These are phyloP conservation scores for Daldinia concentrica DNA, from an alignment of 495 filamentous ascomycete species.

Conservation along the genomic window DNA sequence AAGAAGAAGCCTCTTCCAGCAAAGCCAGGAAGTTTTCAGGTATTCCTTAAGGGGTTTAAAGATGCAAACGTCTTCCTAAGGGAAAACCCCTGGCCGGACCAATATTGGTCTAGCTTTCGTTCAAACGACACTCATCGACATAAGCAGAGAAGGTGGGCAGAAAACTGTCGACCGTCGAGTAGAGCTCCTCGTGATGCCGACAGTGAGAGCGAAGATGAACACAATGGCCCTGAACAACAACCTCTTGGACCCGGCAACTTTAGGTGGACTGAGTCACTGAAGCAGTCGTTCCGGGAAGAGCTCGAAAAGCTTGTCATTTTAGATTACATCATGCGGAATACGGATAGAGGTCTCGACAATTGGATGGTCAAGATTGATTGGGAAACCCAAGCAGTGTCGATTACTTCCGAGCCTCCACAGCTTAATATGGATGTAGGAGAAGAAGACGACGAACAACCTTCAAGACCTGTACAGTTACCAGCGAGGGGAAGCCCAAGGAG, in stretches of 20 bases:
- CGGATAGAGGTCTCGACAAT: slow-evolving; percentile 94
- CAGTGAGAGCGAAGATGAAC: slow-evolving; percentile 72
- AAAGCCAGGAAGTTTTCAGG: slow-evolving; percentile 96
- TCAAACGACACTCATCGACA: slow-evolving; percentile 76
- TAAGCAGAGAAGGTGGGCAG: slow-evolving; percentile 77
- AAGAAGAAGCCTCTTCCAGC: slow-evolving; percentile 87
- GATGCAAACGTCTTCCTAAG: slow-evolving; percentile 95
- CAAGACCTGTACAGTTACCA: slow-evolving; percentile 66
- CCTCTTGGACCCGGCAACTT: slow-evolving; percentile 65
- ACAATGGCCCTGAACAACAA: slow-evolving; percentile 31
- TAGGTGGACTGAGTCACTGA: slow-evolving; percentile 87
- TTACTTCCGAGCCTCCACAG: slow-evolving; percentile 83
- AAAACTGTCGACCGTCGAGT: slow-evolving; percentile 79
- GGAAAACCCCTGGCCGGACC: slow-evolving; percentile 98
- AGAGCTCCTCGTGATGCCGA: slow-evolving; percentile 68
- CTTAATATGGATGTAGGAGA: slow-evolving; percentile 62
- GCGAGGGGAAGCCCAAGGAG: slow-evolving; percentile 54
- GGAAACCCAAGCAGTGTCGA: slow-evolving; percentile 80
- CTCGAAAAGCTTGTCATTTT: slow-evolving; percentile 97
- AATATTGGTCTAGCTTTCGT: slow-evolving; percentile 78
- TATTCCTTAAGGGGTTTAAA: slow-evolving; percentile 95
- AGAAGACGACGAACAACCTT: slow-evolving; percentile 59
- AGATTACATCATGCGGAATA: slow-evolving; percentile 99
- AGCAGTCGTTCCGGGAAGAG: slow-evolving; percentile 93
- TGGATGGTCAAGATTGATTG: slow-evolving; percentile 99